Conservation (phyloP, 495 filamentous ascomycete genomes). For the Tuber melanosporum region DNA sequence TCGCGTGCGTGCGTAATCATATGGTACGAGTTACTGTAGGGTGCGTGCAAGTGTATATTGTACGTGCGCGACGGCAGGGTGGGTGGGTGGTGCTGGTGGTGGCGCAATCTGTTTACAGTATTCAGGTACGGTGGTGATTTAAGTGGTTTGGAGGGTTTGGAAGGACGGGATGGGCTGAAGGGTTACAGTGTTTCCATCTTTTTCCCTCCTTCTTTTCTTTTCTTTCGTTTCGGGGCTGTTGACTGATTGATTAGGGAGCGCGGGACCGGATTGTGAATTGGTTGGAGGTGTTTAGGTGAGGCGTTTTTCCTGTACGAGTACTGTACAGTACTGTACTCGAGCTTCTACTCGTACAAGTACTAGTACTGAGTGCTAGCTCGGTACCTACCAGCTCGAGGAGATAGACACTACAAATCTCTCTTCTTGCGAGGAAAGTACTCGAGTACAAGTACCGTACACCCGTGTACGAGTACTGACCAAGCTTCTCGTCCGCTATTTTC, state of each 20-base stretch:
- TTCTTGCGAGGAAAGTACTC: too few relatives aligned
- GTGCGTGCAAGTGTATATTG: background rate
- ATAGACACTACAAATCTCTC: too few relatives aligned
- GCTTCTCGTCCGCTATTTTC: too few relatives aligned
- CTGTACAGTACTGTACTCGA: too few relatives aligned
- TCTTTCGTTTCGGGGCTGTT: background rate
- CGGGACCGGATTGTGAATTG: background rate
- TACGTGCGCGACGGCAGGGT: background rate
- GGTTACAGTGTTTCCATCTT: background rate
- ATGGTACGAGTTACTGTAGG: background rate
- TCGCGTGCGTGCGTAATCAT: background rate
- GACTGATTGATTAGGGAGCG: background rate
- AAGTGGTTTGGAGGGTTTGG: background rate
- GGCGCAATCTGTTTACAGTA: background rate
- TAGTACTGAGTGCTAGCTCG: too few relatives aligned
- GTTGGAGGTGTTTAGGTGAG: background rate
- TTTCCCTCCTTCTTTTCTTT: background rate
- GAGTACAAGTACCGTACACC: too few relatives aligned
- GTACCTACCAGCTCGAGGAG: too few relatives aligned
- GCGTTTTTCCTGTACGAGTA: background rate
- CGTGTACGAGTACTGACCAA: too few relatives aligned
- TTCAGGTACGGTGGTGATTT: slow-evolving; percentile 1
- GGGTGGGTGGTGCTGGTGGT: background rate
- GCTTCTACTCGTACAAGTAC: too few relatives aligned
- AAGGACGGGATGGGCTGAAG: background rate